Evolutionary conservation across 192 early-diverging fungal genomes (phyloP).

Genomic region (Backusella luteola): DNA sequence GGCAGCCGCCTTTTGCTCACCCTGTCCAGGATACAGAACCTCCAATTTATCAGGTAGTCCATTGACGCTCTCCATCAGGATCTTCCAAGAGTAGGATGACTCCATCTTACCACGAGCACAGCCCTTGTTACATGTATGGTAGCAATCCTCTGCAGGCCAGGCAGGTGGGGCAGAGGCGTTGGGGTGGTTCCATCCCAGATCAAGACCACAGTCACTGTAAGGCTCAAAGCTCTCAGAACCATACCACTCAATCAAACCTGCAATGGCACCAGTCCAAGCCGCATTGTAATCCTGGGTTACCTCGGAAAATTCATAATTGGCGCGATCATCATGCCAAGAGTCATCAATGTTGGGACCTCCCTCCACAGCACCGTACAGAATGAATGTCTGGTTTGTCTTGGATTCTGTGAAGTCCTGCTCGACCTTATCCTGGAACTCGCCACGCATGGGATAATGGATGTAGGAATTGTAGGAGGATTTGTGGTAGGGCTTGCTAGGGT

Average conservation of each 20-base stretch:
- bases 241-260: conserved; percentile 40
- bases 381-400: conserved; percentile 42
- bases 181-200: conserved; percentile 37
- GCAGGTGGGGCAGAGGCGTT: conserved; percentile 32
- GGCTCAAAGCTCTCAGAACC: conserved; percentile 33
- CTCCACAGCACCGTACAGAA: conserved; percentile 56
- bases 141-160: conserved; percentile 41
- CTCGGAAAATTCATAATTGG: conserved; percentile 52
- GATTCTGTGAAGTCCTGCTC: conserved; percentile 45
- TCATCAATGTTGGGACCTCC: conserved; percentile 58
- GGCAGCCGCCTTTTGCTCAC: not conserved
- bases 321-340: conserved; percentile 46
- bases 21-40: conserved; percentile 23
- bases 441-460: conserved; percentile 54
- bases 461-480: conserved; percentile 53
- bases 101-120: conserved; percentile 35
- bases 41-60: not conserved
- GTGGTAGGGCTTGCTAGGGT: conserved; percentile 49
- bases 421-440: conserved; percentile 40
- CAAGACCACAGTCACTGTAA: conserved; percentile 36
- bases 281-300: conserved; percentile 47
- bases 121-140: conserved; percentile 41
- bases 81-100: conserved; percentile 31
- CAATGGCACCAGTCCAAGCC: conserved; percentile 36
- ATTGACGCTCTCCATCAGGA: conserved; percentile 14